Percentiles rank a stretch among this genome's conserved stretches.
phyloP scores from a whole-genome alignment of 1,284 basidiomycete species.

The Irpex rosettiformis region DNA sequence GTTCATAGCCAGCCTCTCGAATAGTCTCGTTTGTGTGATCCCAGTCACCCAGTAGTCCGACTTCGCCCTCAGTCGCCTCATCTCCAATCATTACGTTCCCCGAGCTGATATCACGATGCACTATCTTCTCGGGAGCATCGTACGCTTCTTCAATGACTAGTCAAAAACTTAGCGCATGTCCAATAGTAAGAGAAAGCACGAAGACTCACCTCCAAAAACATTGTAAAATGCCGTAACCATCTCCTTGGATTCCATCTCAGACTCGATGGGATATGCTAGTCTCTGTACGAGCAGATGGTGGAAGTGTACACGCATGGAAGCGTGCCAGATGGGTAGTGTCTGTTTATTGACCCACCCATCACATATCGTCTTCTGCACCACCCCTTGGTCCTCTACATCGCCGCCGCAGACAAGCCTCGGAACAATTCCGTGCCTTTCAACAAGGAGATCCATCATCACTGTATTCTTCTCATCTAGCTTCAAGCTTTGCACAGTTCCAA shows the following conservation, averaged over 20 bases:
- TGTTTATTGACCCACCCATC: not conserved
- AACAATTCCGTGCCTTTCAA: not conserved
- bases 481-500: too few species aligned
- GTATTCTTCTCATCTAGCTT: too few species aligned
- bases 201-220: conserved; percentile 1
- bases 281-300: conserved; percentile 7
- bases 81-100: conserved; percentile 4
- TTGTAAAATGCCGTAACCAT: not conserved
- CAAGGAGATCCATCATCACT: too few species aligned
- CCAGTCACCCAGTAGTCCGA: not conserved
- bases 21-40: not conserved
- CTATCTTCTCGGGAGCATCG: not conserved
- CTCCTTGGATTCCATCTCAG: not conserved
- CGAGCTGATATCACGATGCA: conserved; percentile 4
- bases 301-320: not conserved
- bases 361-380: not conserved
- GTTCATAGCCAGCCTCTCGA: not conserved
- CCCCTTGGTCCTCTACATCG: not conserved
- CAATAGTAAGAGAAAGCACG: not conserved
- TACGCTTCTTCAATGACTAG: not conserved
- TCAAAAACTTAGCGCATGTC: not conserved
- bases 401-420: conserved; percentile 1
- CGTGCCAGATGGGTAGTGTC: not conserved
- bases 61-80: not conserved
- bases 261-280: conserved; percentile 1